phyloP scores from a whole-genome alignment of 345 rosid species.

The Linum tenue region DNA sequence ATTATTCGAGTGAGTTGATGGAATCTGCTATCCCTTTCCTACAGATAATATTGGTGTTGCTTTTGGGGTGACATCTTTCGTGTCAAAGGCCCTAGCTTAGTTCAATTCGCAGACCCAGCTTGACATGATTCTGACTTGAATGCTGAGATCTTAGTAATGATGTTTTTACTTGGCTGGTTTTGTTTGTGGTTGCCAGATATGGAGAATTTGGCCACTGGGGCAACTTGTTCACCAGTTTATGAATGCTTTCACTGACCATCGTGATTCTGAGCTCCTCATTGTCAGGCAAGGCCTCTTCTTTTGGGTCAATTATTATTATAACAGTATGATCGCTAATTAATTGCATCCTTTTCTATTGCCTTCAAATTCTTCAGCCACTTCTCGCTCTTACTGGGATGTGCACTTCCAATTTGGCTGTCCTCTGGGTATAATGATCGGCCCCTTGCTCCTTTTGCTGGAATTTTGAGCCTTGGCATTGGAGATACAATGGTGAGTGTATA shows the following conservation, averaged over 20 bases:
- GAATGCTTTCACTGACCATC: constrained; percentile 96
- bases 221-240: constrained; percentile 66
- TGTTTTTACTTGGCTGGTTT: neutral
- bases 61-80: neutral
- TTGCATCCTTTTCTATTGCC: constrained; percentile 5
- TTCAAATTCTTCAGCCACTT: constrained; percentile 51
- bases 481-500: constrained; percentile 76
- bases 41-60: neutral
- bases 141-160: neutral
- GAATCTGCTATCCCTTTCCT: constrained; percentile 6
- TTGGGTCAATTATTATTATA: neutral
- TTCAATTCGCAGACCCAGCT: neutral
- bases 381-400: constrained; percentile 88
- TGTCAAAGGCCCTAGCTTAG: neutral
- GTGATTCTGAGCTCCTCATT: constrained; percentile 86
- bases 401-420: constrained; percentile 98
- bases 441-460: constrained; percentile 89
- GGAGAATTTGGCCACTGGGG: constrained; percentile 88
- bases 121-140: neutral
- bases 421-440: constrained; percentile 89
- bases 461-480: constrained; percentile 96
- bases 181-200: constrained; percentile 40
- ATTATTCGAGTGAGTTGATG: constrained; percentile 66
- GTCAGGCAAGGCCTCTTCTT: constrained; percentile 46
- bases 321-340: constrained; percentile 7